Percentiles rank a stretch among this genome's conserved stretches.
Evolutionary conservation across 1,284 basidiomycete genomes (phyloP).

Genomic region (Fomitiporia mediterranea): DNA sequence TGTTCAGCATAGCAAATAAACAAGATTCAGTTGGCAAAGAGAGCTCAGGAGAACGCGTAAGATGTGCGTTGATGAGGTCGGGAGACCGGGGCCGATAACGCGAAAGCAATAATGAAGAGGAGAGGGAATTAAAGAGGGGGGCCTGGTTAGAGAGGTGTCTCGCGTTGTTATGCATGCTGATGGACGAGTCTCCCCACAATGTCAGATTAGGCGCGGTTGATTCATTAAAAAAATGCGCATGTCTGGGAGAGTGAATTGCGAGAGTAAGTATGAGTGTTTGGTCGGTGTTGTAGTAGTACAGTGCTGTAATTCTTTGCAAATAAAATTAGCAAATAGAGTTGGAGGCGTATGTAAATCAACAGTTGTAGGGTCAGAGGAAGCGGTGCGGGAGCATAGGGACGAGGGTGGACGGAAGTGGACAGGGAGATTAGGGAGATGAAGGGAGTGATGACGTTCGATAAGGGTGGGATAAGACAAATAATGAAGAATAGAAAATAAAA

Average conservation of each 20-base stretch:
- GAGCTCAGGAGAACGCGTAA: background rate
- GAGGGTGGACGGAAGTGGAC: background rate
- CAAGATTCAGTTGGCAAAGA: background rate
- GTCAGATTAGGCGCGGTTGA: no score
- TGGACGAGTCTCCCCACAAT: background rate
- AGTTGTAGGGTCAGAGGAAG: background rate
- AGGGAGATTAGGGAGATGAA: background rate
- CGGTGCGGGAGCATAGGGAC: background rate
- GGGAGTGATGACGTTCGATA: background rate
- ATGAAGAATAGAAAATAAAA: background rate
- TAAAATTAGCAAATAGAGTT: background rate
- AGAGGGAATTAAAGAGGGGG: background rate
- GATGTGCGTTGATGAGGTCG: no score
- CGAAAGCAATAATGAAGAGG: background rate
- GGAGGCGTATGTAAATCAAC: background rate
- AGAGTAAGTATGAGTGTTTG: background rate
- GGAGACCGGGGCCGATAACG: background rate
- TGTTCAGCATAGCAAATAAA: no score
- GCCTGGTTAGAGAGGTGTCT: background rate
- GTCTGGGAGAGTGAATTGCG: no score
- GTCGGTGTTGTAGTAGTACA: background rate
- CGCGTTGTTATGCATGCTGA: background rate
- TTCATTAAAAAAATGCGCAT: background rate
- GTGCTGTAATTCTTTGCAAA: background rate
- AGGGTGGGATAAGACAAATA: background rate